Base-by-base conservation (phyloP, 371 early-diverging fungal species). In the Rhizopus microsporus region DNA sequence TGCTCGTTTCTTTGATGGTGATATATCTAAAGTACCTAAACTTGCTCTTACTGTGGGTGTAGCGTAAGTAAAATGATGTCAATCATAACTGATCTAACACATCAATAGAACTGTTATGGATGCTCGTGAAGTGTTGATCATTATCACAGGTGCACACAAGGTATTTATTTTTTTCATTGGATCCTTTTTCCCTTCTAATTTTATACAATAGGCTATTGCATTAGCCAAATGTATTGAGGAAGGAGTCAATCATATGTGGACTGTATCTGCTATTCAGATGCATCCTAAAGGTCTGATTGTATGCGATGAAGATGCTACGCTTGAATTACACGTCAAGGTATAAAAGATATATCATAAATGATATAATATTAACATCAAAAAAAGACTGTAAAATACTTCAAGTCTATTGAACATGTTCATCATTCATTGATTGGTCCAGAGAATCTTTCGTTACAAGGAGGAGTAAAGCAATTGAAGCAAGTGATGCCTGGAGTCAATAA, bases 191-290 rank as follows among this genome's bases (percentile, higher is more conserved):
- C 47, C 33, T 16, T 33, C 23, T 31, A 12, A 31, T 31, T 16
- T 42, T 40, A n/a, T 40, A 32, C 3, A 8, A 10, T 46, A 91
- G 67, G 85, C 88, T 57, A 69, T 89, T 48, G 91, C 91, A 5
- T 68, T 91, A 60, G 87, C 90, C 54, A 91, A 91, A 72, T 91
- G 92, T 68, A 89, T 93, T 50, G 93, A 93, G 69, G 90, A 89
- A 57, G 83, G 83, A 7, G 88, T 91, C 54, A 91, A 91, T 72
- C 91, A 91, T 72, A 91, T 91, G 92, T 93, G 91, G 91, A 93
- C 93, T 3, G 90, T 93, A 44, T 91, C 91, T 5, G 92, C 91
- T 17, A 88, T 93, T 51, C 93, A 93, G 67, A 72, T 88, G 58
- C 93, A 93, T 62, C 90, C 92, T 17, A 86, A 85, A 37, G 88